Conservation (phyloP, 176 grass and related monocot species). For the Zea mays region DNA sequence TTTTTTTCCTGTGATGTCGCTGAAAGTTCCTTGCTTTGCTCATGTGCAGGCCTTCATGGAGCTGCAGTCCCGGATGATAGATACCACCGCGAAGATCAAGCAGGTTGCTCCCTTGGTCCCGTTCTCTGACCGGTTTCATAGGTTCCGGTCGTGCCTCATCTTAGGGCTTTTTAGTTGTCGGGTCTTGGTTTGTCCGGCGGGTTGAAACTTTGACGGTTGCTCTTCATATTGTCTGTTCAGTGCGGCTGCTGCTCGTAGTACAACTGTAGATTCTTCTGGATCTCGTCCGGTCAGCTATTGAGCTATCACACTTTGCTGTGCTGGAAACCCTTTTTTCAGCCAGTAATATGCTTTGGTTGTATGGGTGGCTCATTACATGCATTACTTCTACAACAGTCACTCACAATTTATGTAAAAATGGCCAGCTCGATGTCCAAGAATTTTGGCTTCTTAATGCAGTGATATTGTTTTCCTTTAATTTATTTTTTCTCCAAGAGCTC, state of each 20-base stretch:
- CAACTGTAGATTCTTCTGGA: background rate
- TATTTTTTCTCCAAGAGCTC: background rate
- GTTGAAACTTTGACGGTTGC: background rate
- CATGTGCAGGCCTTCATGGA: slow-evolving; percentile 75
- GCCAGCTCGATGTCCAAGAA: background rate
- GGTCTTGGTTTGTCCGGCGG: background rate
- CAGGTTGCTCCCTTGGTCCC: slow-evolving; percentile 46
- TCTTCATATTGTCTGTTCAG: background rate
- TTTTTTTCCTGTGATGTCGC: background rate
- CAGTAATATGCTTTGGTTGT: background rate
- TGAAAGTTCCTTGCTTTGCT: background rate
- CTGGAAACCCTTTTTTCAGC: background rate
- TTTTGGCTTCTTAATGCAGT: background rate
- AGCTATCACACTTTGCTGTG: background rate
- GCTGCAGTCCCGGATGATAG: slow-evolving; percentile 73
- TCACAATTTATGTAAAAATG: background rate
- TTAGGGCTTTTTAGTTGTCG: background rate
- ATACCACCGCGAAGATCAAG: slow-evolving; percentile 77
- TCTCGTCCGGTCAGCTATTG: background rate
- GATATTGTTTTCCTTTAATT: background rate
- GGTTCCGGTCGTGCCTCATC: background rate
- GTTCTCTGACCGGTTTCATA: background rate
- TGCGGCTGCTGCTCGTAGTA: background rate
- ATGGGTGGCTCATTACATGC: background rate
- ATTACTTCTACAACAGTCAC: background rate